Conservation (phyloP, 345 rosid species). For the Eucalyptus victrix region DNA sequence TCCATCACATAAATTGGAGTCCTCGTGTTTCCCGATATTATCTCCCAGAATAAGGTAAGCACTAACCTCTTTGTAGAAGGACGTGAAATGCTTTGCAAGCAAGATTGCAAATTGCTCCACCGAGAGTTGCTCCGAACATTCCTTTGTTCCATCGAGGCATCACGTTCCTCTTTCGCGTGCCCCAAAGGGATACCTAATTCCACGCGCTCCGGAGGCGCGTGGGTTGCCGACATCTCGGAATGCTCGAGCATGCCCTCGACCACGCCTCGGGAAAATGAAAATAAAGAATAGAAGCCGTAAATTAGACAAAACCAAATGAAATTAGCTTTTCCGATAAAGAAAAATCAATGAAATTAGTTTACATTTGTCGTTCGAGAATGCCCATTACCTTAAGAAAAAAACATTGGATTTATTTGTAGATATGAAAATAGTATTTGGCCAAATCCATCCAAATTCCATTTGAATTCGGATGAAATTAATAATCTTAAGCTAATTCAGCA, state of each 20-base stretch:
- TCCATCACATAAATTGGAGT: neutral
- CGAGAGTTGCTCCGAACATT: constrained; percentile 51
- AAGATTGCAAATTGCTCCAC: constrained; percentile 75
- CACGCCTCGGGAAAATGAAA: too few relatives aligned
- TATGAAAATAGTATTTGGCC: neutral
- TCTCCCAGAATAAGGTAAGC: neutral
- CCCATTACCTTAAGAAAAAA: neutral
- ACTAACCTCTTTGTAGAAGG: constrained; percentile 63
- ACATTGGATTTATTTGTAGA: neutral
- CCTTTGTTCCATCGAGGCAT: constrained; percentile 29
- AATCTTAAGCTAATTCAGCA: neutral
- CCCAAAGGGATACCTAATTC: too few relatives aligned
- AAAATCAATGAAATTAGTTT: neutral
- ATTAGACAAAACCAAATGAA: neutral
- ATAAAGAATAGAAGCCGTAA: too few relatives aligned
- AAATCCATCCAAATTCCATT: neutral
- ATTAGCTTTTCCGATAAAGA: too few relatives aligned
- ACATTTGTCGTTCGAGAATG: neutral
- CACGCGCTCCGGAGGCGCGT: too few relatives aligned
- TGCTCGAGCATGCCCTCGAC: too few relatives aligned
- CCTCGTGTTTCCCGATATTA: neutral
- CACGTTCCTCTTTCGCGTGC: too few relatives aligned
- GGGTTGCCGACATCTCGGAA: too few relatives aligned
- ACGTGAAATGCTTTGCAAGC: constrained; percentile 65
- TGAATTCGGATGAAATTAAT: too few relatives aligned